Evolutionary conservation across 352 stramenopile species (phyloP).

Genomic region (Phytophthora pluvialis): DNA sequence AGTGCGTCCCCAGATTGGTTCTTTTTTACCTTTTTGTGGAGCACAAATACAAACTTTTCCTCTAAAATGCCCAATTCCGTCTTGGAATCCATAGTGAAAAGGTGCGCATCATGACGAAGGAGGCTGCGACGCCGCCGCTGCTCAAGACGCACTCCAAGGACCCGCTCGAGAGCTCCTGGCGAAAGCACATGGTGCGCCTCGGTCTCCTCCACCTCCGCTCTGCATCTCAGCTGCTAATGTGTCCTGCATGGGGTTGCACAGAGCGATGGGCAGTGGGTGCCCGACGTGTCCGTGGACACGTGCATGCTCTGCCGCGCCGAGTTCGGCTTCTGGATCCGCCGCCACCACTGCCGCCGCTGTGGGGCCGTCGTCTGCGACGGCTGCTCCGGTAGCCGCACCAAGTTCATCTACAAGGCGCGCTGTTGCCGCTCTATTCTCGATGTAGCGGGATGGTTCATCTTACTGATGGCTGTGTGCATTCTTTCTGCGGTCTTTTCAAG

Average conservation of each 20-base stretch:
- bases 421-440: not conserved
- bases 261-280: constrained; percentile 87
- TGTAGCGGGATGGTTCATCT: no score
- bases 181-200: constrained; percentile 75
- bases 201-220: not conserved
- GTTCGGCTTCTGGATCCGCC: constrained; percentile 88
- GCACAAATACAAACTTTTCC: not conserved
- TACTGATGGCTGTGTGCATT: constrained; percentile 3
- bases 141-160: constrained; percentile 83
- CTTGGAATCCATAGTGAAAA: constrained; percentile 23
- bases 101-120: constrained; percentile 24
- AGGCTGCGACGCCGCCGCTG: constrained; percentile 49
- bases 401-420: constrained; percentile 86
- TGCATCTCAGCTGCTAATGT: constrained; percentile 6
- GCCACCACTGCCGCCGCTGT: constrained; percentile 90
- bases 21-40: constrained; percentile 2
- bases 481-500: not conserved
- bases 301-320: constrained; percentile 88
- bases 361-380: constrained; percentile 80
- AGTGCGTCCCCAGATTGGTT: constrained; percentile 5
- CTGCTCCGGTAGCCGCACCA: constrained; percentile 81
- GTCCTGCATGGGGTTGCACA: constrained; percentile 22
- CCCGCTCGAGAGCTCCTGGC: constrained; percentile 87
- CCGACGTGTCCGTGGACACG: constrained; percentile 73
- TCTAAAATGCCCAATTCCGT: not conserved